phyloP scores from a whole-genome alignment of 495 filamentous ascomycete species.

The Entonaema liquescens region DNA sequence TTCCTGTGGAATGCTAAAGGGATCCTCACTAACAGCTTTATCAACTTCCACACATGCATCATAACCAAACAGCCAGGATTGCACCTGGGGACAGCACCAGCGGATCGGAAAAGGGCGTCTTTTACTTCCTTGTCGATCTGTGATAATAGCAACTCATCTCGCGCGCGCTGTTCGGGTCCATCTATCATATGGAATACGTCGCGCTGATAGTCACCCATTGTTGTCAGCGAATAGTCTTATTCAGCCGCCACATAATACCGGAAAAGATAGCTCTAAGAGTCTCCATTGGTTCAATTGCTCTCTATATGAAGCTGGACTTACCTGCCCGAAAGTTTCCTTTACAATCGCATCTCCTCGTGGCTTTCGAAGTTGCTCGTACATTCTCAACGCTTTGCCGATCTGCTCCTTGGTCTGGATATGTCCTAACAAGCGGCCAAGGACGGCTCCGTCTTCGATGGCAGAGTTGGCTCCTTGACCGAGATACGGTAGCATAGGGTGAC shows the following conservation, averaged over 20 bases:
- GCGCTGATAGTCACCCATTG: constrained; percentile 44
- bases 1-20: constrained; percentile 7
- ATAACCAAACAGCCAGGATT: constrained; percentile 64
- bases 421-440: constrained; percentile 53
- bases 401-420: constrained; percentile 36
- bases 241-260: neutral
- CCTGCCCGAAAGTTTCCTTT: constrained; percentile 61
- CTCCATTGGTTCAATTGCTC: neutral
- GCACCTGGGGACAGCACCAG: constrained; percentile 63
- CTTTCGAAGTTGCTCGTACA: constrained; percentile 64
- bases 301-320: constrained; percentile 13
- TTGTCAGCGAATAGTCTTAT: constrained; percentile 1
- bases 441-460: constrained; percentile 58
- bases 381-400: constrained; percentile 49
- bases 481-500: constrained; percentile 67
- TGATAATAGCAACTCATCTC: constrained; percentile 56
- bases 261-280: neutral
- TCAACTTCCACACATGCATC: constrained; percentile 62
- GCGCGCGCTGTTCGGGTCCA: constrained; percentile 59
- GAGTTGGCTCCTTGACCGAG: constrained; percentile 60
- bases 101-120: constrained; percentile 57
- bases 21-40: constrained; percentile 43
- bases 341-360: constrained; percentile 55
- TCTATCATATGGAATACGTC: constrained; percentile 66
- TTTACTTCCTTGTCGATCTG: constrained; percentile 51